Base-by-base conservation (phyloP, 805 yeast genomes). In the Wickerhamomyces xylosicus region DNA sequence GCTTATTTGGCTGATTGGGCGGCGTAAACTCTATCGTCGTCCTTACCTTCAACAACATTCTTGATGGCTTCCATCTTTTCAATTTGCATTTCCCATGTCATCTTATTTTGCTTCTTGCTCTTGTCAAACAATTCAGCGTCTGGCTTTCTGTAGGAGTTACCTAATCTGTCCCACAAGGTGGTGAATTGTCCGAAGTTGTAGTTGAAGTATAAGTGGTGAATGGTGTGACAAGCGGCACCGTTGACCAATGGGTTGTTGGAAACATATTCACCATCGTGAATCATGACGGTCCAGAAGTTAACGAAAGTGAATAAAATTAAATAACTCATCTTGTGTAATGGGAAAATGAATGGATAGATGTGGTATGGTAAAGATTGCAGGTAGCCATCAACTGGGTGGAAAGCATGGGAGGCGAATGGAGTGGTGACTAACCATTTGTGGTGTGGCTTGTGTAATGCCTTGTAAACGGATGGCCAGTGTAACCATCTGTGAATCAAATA, bases 381-480 rank as follows among this genome's bases (percentile, higher is more conserved):
- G 67, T 84, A 92, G 31, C 98, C 98, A 53, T 92, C 98, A 38
- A 92, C 83, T 13, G 98, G 97, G 62, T 92, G 95, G 86, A 92
- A 92, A 19, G 97, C 97, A 57, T 89, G 97, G 8, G 95, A 85
- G 1, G 98, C 98, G 64, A 82, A 92, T 34, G 98, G 98, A 9
- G 98, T 90, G 45, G 97, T 90, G 32, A 92, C 96, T 50, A 92
- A 77, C 98, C 98, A 92, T 66, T 92, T 92, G 72, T 92, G 98
- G 63, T 92, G 98, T 11, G 97, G 97, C 66, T 92, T 92, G 68
- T 92, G 98, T 45, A 92, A 66, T 19, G 54, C 60, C 67, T 82
- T 89, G 74, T 92, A 92, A 32, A 92, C 80, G 15, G 69, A 50
- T 18, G 96, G 97, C 85, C 92, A 86, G 61, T 92, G 98, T 54